Percentiles rank a stretch among this genome's conserved stretches.
phyloP scores from a whole-genome alignment of 78 protist genomes.

The Planoprotostelium fungivorum region DNA sequence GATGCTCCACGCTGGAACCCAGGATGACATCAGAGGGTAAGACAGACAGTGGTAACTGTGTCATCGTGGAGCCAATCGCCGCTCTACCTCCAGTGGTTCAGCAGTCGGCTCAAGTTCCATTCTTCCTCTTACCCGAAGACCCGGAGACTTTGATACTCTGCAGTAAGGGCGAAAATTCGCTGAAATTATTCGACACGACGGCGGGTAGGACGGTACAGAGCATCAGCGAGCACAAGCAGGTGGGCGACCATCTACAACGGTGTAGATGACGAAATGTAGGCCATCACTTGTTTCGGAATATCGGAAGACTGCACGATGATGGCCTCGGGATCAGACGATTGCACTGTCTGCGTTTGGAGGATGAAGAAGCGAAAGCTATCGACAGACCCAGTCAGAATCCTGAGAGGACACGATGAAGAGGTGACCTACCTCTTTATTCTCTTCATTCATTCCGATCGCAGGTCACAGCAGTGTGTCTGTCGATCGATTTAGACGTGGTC shows the following conservation, averaged over 20 bases:
- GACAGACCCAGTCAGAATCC: constrained; percentile 16
- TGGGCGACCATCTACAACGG: neutral
- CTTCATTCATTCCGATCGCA: neutral
- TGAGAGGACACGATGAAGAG: constrained; percentile 41
- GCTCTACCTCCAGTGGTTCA: neutral
- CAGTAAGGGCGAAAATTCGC: neutral
- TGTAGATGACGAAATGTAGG: neutral
- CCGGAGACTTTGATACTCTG: neutral
- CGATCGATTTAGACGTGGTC: constrained; percentile 18
- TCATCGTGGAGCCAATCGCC: neutral
- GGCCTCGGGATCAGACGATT: constrained; percentile 54
- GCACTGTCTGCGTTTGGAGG: constrained; percentile 39
- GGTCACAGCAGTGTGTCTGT: constrained; percentile 1
- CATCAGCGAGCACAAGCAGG: neutral
- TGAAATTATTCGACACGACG: neutral
- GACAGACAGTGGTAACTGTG: neutral
- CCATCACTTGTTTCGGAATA: constrained; percentile 52
- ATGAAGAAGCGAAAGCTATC: neutral
- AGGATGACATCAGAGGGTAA: neutral
- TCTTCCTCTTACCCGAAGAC: neutral
- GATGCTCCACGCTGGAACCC: neutral
- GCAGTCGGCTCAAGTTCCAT: neutral
- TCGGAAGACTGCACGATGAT: constrained; percentile 1
- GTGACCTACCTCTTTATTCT: constrained; percentile 5
- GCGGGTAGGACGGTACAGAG: neutral